Evolutionary conservation across 1,284 basidiomycete genomes (phyloP).

Genomic region (Amylostereum chailletii): DNA sequence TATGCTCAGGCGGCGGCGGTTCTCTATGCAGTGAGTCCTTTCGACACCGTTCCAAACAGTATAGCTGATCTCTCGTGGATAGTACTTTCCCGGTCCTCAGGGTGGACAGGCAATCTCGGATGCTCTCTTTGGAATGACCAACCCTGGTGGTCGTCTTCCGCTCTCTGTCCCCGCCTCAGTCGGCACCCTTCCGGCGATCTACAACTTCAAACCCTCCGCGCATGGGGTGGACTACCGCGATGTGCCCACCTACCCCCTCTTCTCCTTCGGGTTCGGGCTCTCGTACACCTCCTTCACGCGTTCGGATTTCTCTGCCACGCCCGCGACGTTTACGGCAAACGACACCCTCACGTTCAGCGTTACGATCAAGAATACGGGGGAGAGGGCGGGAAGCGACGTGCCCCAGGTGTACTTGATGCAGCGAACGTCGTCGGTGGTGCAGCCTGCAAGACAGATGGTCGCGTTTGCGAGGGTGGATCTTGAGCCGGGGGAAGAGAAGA

Average conservation of each 20-base stretch:
- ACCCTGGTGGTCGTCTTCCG: conserved; percentile 20
- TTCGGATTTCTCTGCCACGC: conserved; percentile 17
- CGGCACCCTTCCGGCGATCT: conserved; percentile 18
- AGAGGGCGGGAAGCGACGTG: conserved; percentile 17
- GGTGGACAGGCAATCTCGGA: conserved; percentile 22
- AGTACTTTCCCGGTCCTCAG: conserved; percentile 23
- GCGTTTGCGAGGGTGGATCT: conserved; percentile 21
- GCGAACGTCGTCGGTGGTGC: conserved; percentile 18
- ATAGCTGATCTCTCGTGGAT: neutral
- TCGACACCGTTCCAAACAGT: neutral
- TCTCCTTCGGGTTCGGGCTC: conserved; percentile 21
- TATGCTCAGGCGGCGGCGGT: conserved; percentile 18
- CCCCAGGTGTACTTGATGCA: conserved; percentile 19
- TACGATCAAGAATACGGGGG: conserved; percentile 18
- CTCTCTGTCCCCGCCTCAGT: conserved; percentile 19
- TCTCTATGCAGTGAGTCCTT: conserved; percentile 16
- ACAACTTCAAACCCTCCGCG: conserved; percentile 21
- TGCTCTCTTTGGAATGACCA: conserved; percentile 20
- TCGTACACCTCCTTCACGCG: conserved; percentile 20
- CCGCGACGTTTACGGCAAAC: conserved; percentile 17
- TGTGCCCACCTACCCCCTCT: conserved; percentile 2
- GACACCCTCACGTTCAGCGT: conserved; percentile 20
- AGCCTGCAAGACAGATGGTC: conserved; percentile 19
- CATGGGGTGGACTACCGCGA: conserved; percentile 16
- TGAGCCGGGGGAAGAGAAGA: conserved; percentile 15